Evolutionary conservation across 1,284 basidiomycete species (phyloP).

Genomic region (Hemileia vastatrix): DNA sequence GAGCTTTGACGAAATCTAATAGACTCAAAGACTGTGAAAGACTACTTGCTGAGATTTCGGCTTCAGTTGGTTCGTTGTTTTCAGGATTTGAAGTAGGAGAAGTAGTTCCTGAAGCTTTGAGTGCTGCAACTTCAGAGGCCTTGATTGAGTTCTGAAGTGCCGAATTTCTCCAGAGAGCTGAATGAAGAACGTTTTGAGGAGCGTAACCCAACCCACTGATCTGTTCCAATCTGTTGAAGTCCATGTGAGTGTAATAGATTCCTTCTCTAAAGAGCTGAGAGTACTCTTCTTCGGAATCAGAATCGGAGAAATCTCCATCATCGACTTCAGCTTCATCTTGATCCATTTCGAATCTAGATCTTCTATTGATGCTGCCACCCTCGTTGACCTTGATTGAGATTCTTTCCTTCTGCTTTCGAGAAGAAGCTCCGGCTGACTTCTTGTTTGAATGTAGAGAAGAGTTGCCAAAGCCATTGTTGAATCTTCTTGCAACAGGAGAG

Average conservation of each 20-base stretch:
- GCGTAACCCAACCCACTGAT: conserved; percentile 62
- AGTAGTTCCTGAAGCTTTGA: not conserved
- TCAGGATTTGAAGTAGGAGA: not conserved
- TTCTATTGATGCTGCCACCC: not conserved
- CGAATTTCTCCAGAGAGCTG: conserved; percentile 68
- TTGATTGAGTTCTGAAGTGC: not conserved
- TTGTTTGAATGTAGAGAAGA: not conserved
- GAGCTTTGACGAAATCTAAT: not conserved
- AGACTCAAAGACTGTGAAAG: not conserved
- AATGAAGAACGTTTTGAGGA: conserved; percentile 58
- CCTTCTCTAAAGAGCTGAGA: conserved; percentile 61
- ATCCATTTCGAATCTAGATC: not conserved
- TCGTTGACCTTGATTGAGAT: not conserved
- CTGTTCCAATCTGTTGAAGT: conserved; percentile 62
- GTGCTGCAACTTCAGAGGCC: not conserved
- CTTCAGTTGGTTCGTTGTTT: not conserved
- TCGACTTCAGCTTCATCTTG: conserved; percentile 45
- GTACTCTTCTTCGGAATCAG: conserved; percentile 33
- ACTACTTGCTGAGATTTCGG: not conserved
- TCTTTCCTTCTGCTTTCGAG: not conserved
- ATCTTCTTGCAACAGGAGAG: conserved; percentile 52
- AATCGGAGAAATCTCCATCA: too few species aligned
- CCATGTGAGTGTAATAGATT: conserved; percentile 84
- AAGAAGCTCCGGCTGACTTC: not conserved
- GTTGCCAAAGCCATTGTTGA: not conserved